Percentiles rank a stretch among this genome's conserved stretches.
Evolutionary conservation across 371 early-diverging fungal species (phyloP).

Genomic region (Rhizopus microsporus): DNA sequence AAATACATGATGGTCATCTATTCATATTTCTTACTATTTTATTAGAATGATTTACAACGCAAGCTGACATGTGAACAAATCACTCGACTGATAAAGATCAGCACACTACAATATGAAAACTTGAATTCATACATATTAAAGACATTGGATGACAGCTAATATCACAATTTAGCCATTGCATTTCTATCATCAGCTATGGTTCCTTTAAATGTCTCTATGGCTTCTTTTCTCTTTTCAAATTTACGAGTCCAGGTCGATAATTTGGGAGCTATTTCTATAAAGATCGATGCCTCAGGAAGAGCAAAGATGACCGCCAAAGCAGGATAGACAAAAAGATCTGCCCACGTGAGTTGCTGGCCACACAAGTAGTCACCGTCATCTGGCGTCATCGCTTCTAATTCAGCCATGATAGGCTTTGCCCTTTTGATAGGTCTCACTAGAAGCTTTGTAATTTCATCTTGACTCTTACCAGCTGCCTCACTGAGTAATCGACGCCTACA

Average conservation of each 20-base stretch:
- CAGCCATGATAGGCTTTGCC: slow-evolving; percentile 13
- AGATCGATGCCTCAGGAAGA: slow-evolving; percentile 20
- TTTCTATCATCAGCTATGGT: slow-evolving; percentile 32
- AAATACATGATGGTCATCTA: too few relatives aligned
- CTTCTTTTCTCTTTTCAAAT: slow-evolving; percentile 25
- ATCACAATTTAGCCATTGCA: too few relatives aligned
- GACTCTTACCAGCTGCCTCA: slow-evolving; percentile 19
- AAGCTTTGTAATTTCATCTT: slow-evolving; percentile 19
- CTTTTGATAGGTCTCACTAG: slow-evolving; percentile 12
- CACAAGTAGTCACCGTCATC: slow-evolving; percentile 16
- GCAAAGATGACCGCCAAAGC: slow-evolving; percentile 30
- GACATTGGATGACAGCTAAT: neutral
- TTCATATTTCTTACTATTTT: neutral
- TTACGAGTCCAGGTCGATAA: slow-evolving; percentile 27
- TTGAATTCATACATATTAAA: slow-evolving; percentile 2
- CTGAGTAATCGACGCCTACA: slow-evolving; percentile 26
- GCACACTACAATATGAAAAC: slow-evolving; percentile 14
- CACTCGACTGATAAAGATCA: slow-evolving; percentile 12
- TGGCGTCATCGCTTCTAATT: slow-evolving; percentile 9
- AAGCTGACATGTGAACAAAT: slow-evolving; percentile 11
- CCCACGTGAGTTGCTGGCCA: slow-evolving; percentile 36
- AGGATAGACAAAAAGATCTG: slow-evolving; percentile 41
- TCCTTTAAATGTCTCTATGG: slow-evolving; percentile 19
- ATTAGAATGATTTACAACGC: slow-evolving; percentile 14
- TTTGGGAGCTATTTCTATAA: slow-evolving; percentile 24